Evolutionary conservation across 257 asterid species (phyloP), one percentile per base, ranked within the genome.

Genomic region (Leptodermis oblonga): DNA sequence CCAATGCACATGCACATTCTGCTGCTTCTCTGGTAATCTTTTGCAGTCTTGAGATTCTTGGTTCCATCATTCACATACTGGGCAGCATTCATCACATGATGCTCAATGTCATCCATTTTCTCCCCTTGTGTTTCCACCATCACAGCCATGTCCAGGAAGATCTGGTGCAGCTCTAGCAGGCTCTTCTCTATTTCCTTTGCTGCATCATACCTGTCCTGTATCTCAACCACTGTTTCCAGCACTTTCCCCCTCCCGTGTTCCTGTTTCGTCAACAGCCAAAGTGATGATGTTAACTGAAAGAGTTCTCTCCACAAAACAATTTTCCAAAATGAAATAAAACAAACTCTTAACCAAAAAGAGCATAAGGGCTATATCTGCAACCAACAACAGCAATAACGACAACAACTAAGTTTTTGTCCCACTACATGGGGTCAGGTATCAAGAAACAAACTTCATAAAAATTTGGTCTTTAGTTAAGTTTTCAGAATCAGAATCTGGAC

Each of bases 111-210:
- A 45, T 93, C 96, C 95, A 93, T 83, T 33, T 88, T 81, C 85
- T 90, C 97, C 7, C 97, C 98, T 53, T 90, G 98, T 10, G 90
- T 87, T 76, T 93, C 96, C 74, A 93, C 95, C 94, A 93, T 90
- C 79, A 93, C 98, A 49, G 97, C 92, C 97, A 91, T 91, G 82
- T 88, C 97, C 25, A 91, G 69, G 74, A 91, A 91, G 60, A 91
- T 82, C 82, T 93, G 96, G 84, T 93, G 98, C 45, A 93, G 87
- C 86, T 93, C 96, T 58, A 93, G 81, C 70, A 93, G 78, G 76
- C 98, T 93, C 85, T 42, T 87, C 86, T 93, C 95, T 13, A 93
- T 93, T 58, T 90, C 97, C 84, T 88, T 87, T 5, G 96, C 94
- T 0, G 95, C 86, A 22, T 83, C 94, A 63, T 87, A 79, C 18